Evolutionary conservation across 352 stramenopile species (phyloP), one percentile per base, ranked within the genome.

Genomic region (Peronospora belbahrii): DNA sequence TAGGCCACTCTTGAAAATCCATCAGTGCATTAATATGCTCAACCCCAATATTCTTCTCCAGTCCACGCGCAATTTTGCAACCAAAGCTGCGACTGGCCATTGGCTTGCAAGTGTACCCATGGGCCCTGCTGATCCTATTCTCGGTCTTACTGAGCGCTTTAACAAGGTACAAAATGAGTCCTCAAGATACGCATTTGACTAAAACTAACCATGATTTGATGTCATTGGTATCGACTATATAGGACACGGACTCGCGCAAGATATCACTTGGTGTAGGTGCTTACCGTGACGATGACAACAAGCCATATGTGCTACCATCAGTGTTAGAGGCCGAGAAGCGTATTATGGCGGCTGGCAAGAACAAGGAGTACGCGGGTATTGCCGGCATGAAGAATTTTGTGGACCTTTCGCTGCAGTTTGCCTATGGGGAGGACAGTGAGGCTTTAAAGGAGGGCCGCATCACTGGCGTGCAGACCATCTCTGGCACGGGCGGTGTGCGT

Each of bases 311-410:
- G 52, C 73, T 99, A 30, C 88, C 94, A 25, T 97, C 94, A 32
- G 95, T 99, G n/a, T 69, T 88, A 27, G 87, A 98, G 65, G 97
- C 96, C 10, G 96, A 99, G 75, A 78, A 92, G 54, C 81, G 94
- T 54, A 90, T 99, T 46, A 79, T 97, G 56, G 70, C 84, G 1
- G 81, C 92, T 18, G 85, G 87, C 47, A 68, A 94, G 48, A 97
- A 99, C 80, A 97, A 98, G 74, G 96, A 99, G 68, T 99, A 99
- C 81, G 87, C 90, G 24, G 92, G 93, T 35, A 99, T 98, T 61
- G 86, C 92, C 33, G 94, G 95, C 25, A 90, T 97, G 59, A 89
- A 95, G 56, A 81, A 95, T 30, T 99, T 98, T 67, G 86, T 98
- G 18, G 74, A 98, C 45, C 65, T 97, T 34, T 95, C 96, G 42